These are phyloP conservation scores for Scenedesmus sp. DNA, from an alignment of 163 green algal genomes.

Conservation along the genomic window DNA sequence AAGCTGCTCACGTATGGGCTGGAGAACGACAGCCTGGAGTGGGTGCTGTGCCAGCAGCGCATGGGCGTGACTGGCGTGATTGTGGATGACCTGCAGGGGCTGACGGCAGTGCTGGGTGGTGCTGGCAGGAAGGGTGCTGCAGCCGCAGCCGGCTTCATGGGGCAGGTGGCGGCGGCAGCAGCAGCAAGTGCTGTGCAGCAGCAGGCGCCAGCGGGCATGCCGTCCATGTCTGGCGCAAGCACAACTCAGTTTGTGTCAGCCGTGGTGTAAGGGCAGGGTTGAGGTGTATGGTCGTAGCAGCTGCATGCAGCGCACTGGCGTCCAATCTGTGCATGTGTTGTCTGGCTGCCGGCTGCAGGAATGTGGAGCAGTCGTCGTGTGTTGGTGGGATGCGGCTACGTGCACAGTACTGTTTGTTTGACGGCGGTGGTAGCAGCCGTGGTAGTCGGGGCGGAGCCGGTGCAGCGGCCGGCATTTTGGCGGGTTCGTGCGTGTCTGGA, in stretches of 20 bases:
- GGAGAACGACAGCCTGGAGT: conserved; percentile 80
- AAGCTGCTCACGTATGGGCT: conserved; percentile 84
- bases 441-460: too few relatives aligned
- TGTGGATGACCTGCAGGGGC: conserved; percentile 68
- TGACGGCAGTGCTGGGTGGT: conserved; percentile 28
- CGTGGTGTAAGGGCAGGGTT: neutral
- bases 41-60: conserved; percentile 73
- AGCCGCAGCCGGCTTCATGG: neutral
- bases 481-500: neutral
- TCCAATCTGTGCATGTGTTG: too few relatives aligned
- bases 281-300: neutral
- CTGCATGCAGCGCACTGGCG: neutral
- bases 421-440: too few relatives aligned
- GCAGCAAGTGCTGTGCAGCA: conserved; percentile 11
- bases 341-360: neutral
- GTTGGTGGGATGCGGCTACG: neutral
- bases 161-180: conserved; percentile 20
- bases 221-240: neutral
- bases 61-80: conserved; percentile 85
- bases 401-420: neutral
- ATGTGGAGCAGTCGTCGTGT: neutral
- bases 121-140: neutral
- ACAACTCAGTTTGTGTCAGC: neutral
- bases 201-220: conserved; percentile 6
- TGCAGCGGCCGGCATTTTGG: neutral